A percentile compares a stretch with the other conserved stretches of the same genome.
Evolutionary conservation across 2,329 filamentous ascomycete species (phyloP).

Genomic region (Aspergillus latus): DNA sequence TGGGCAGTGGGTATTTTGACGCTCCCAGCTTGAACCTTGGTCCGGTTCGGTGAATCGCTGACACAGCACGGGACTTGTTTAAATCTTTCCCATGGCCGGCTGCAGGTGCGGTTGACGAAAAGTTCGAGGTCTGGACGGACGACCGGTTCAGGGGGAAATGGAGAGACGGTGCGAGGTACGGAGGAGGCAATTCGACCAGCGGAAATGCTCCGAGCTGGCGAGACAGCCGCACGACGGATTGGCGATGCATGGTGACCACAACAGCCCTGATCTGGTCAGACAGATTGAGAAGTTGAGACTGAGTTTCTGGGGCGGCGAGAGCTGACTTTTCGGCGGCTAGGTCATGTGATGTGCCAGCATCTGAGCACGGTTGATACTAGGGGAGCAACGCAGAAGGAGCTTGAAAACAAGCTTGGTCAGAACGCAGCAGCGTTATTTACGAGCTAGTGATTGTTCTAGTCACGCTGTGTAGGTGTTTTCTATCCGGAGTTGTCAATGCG

Average conservation of each 20-base stretch:
- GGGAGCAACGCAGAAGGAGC: not conserved
- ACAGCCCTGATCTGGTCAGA: slow-evolving; percentile 9
- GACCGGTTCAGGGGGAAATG: slow-evolving; percentile 37
- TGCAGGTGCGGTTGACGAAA: slow-evolving; percentile 56
- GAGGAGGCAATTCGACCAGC: slow-evolving; percentile 42
- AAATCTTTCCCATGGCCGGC: slow-evolving; percentile 63
- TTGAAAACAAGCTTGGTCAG: not conserved
- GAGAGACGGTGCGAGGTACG: slow-evolving; percentile 46
- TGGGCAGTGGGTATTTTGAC: slow-evolving; percentile 69
- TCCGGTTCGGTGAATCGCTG: slow-evolving; percentile 74
- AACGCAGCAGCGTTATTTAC: too few species aligned
- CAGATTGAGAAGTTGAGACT: slow-evolving; percentile 15
- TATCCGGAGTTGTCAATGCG: too few species aligned
- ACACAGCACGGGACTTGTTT: slow-evolving; percentile 79
- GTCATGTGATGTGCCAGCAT: slow-evolving; percentile 26
- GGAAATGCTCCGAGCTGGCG: slow-evolving; percentile 34
- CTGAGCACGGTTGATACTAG: not conserved
- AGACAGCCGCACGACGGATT: slow-evolving; percentile 34
- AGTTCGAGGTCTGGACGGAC: slow-evolving; percentile 39
- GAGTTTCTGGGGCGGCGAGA: slow-evolving; percentile 23
- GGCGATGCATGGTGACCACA: slow-evolving; percentile 37
- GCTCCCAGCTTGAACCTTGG: slow-evolving; percentile 72
- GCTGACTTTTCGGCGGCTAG: slow-evolving; percentile 22
- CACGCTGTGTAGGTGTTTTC: too few species aligned
- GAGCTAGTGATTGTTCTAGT: too few species aligned